Conservation (phyloP, 2,329 filamentous ascomycete species). For the Penicillium decumbens region DNA sequence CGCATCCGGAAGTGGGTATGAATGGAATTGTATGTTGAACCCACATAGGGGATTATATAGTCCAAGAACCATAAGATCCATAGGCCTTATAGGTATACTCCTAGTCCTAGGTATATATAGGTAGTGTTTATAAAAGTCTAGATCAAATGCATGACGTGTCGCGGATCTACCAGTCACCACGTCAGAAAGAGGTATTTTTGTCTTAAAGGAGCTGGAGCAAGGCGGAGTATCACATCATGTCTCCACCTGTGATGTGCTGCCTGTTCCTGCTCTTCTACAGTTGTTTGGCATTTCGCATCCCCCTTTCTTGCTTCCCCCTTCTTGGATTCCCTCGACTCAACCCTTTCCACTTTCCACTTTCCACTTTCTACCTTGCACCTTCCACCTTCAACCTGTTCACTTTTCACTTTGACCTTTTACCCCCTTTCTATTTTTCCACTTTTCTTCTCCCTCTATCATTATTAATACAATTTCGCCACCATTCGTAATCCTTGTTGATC, state of each 20-base stretch:
- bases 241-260: neutral
- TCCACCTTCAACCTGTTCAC: neutral
- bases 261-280: neutral
- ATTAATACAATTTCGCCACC: slow-evolving; percentile 25
- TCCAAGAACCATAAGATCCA: too few species aligned
- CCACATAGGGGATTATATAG: too few species aligned
- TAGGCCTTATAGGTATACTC: too few species aligned
- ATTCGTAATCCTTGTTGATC: slow-evolving; percentile 12
- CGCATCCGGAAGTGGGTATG: neutral
- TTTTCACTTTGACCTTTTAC: neutral
- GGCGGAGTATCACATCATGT: neutral
- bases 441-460: slow-evolving; percentile 1
- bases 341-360: neutral
- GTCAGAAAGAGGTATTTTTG: neutral
- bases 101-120: too few species aligned
- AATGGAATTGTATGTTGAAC: neutral
- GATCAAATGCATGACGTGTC: slow-evolving; percentile 9
- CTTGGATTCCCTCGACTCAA: neutral
- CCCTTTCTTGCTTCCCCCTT: slow-evolving; percentile 4
- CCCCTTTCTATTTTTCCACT: neutral
- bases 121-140: too few species aligned
- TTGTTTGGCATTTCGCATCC: slow-evolving; percentile 1
- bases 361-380: neutral
- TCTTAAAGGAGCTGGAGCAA: neutral
- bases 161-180: neutral